phyloP scores from a whole-genome alignment of 208 protist species.

The Trypanosoma melophagium region DNA sequence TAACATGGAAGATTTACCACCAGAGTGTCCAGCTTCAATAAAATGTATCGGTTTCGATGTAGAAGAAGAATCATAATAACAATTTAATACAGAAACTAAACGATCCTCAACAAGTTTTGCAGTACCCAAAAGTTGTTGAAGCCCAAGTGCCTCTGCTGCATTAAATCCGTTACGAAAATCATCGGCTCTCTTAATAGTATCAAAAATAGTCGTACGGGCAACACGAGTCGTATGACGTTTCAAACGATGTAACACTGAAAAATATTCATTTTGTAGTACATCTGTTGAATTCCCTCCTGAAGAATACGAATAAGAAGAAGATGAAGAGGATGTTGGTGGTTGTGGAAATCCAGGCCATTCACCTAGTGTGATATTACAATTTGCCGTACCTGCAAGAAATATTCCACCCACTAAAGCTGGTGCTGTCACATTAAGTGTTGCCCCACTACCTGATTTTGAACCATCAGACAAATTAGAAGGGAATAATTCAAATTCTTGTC shows the following conservation, averaged over 20 bases:
- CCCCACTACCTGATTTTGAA: background rate
- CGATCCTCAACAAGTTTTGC: slow-evolving; percentile 82
- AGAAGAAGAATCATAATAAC: slow-evolving; percentile 40
- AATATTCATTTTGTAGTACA: slow-evolving; percentile 67
- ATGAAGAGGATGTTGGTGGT: slow-evolving; percentile 26
- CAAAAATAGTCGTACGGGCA: slow-evolving; percentile 54
- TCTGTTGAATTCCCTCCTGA: slow-evolving; percentile 27
- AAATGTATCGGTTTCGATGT: slow-evolving; percentile 73
- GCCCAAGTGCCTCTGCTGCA: slow-evolving; percentile 56
- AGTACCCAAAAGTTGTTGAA: slow-evolving; percentile 74
- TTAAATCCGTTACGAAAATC: slow-evolving; percentile 62
- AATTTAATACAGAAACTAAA: slow-evolving; percentile 58
- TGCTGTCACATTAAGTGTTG: slow-evolving; percentile 7
- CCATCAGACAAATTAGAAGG: background rate
- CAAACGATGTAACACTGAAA: slow-evolving; percentile 70
- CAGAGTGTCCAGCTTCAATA: slow-evolving; percentile 64
- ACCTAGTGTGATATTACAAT: slow-evolving; percentile 58
- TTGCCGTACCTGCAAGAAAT: slow-evolving; percentile 58
- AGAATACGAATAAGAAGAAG: slow-evolving; percentile 12
- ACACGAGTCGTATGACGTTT: slow-evolving; percentile 53
- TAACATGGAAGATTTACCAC: slow-evolving; percentile 77
- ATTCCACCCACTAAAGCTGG: slow-evolving; percentile 35
- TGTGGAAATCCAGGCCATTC: slow-evolving; percentile 62
- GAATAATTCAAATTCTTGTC: background rate
- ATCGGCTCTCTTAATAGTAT: slow-evolving; percentile 52